phyloP scores from a whole-genome alignment of 306 rosid species.

The Phaseolus lunatus region DNA sequence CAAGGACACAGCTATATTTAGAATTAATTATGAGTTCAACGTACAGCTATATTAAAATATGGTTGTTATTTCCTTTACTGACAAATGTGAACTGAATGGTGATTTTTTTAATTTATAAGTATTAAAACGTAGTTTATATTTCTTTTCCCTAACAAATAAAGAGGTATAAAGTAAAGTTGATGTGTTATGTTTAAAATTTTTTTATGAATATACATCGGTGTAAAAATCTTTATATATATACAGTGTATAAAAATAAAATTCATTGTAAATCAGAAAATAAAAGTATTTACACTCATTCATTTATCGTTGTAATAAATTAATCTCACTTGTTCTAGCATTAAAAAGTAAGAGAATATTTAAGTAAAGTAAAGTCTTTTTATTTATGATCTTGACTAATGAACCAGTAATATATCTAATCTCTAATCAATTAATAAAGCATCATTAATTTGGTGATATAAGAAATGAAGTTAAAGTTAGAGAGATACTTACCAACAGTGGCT shows the following conservation, averaged over 20 bases:
- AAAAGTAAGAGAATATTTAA: constrained; percentile 5
- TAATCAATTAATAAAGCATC: neutral
- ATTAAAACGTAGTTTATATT: neutral
- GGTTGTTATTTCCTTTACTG: constrained; percentile 27
- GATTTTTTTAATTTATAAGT: neutral
- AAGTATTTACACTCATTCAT: neutral
- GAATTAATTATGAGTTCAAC: neutral
- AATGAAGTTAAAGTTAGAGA: neutral
- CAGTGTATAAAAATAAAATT: neutral
- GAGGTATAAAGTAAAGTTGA: neutral
- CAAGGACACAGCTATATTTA: constrained; percentile 2
- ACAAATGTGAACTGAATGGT: neutral
- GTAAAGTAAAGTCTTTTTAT: neutral
- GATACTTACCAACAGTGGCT: constrained; percentile 82
- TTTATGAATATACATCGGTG: too few relatives aligned
- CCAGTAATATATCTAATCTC: neutral
- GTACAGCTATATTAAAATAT: neutral
- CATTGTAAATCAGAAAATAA: neutral
- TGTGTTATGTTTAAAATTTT: too few relatives aligned
- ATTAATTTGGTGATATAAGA: neutral
- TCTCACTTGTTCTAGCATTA: neutral
- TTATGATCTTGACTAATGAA: neutral
- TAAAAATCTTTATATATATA: neutral
- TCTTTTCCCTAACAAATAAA: neutral
- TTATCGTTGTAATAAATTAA: neutral